Evolutionary conservation across 2,329 filamentous ascomycete genomes (phyloP).

Genomic region (Trichoderma koningii): DNA sequence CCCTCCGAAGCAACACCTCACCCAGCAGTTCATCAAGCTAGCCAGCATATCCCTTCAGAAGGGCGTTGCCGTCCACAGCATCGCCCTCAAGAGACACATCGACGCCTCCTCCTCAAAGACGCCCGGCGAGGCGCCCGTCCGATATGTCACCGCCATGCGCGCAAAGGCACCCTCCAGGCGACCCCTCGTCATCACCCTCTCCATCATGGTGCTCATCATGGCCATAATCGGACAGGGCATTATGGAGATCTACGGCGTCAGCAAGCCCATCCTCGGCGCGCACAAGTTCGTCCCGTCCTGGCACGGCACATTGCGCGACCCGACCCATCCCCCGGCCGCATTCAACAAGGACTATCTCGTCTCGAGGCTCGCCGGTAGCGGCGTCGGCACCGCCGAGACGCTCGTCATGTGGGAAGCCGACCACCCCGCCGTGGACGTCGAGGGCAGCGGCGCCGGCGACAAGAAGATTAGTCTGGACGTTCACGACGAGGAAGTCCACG

Average conservation of each 20-base stretch:
- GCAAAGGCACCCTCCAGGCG: slow-evolving; percentile 55
- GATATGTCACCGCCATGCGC: slow-evolving; percentile 69
- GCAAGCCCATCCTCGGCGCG: slow-evolving; percentile 58
- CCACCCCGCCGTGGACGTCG: slow-evolving; percentile 29
- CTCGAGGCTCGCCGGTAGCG: slow-evolving; percentile 43
- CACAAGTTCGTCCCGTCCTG: slow-evolving; percentile 56
- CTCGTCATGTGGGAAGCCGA: slow-evolving; percentile 42
- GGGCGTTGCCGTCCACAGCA: slow-evolving; percentile 75
- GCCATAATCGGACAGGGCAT: slow-evolving; percentile 64
- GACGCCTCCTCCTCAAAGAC: slow-evolving; percentile 41
- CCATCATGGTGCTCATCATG: slow-evolving; percentile 61
- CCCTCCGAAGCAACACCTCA: slow-evolving; percentile 51
- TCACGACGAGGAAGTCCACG: slow-evolving; percentile 52
- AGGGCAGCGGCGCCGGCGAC: slow-evolving; percentile 27
- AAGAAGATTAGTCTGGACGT: slow-evolving; percentile 45
- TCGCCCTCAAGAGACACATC: slow-evolving; percentile 61
- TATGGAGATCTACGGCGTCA: slow-evolving; percentile 62
- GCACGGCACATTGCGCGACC: slow-evolving; percentile 39
- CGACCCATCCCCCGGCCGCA: slow-evolving; percentile 34
- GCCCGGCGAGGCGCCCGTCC: slow-evolving; percentile 53
- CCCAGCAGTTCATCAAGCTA: slow-evolving; percentile 61
- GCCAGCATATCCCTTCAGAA: slow-evolving; percentile 81
- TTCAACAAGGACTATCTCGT: slow-evolving; percentile 41
- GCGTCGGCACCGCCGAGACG: slow-evolving; percentile 41
- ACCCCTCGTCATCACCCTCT: slow-evolving; percentile 55